These are phyloP conservation scores for Ophiostoma novo-ulmi DNA, from an alignment of 2,329 filamentous ascomycete genomes.

Conservation along the genomic window DNA sequence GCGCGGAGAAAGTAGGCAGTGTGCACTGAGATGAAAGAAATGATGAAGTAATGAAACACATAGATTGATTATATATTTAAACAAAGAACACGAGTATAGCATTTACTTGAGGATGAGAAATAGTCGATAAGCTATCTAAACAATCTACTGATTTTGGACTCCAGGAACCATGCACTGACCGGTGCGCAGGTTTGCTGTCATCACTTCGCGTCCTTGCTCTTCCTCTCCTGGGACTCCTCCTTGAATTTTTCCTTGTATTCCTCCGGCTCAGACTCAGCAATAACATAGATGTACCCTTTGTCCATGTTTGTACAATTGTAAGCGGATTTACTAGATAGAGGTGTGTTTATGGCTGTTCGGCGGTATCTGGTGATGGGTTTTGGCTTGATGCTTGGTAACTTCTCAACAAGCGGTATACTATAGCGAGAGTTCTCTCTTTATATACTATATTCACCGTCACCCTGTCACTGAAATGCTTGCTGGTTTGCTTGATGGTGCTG, in stretches of 20 bases:
- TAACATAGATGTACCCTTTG: background rate
- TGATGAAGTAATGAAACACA: constrained; percentile 29
- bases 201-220: background rate
- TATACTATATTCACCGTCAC: background rate
- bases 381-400: background rate
- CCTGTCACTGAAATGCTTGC: background rate
- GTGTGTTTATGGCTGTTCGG: too few relatives aligned
- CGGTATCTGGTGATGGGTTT: too few relatives aligned
- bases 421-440: background rate
- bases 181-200: background rate
- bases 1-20: constrained; percentile 41
- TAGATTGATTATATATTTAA: background rate
- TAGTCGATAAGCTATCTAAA: too few relatives aligned
- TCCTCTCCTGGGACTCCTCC: background rate
- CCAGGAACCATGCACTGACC: too few relatives aligned
- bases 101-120: background rate
- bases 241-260: background rate
- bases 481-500: background rate
- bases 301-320: background rate
- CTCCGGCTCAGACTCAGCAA: background rate
- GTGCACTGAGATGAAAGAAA: background rate
- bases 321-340: too few relatives aligned
- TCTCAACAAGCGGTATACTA: background rate
- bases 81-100: background rate
- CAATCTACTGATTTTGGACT: too few relatives aligned